Conservation (phyloP, 1,284 basidiomycete species). For the Moesziomyces sp. region DNA sequence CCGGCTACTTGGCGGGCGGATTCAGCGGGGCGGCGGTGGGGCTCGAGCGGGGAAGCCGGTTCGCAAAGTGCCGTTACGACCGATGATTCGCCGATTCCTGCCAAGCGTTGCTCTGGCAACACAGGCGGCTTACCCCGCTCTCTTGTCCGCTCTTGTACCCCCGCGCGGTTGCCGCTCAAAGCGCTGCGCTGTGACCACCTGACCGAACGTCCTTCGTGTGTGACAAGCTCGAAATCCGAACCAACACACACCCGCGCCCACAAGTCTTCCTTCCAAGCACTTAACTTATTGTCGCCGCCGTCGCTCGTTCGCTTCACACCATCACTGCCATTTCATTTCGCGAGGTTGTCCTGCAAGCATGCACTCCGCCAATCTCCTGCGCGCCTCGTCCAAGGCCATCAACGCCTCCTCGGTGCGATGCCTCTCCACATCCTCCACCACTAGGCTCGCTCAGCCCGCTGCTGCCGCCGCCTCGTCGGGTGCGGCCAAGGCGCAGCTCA, state of each 20-base stretch:
- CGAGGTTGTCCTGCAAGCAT: conserved; percentile 9
- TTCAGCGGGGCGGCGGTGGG: conserved; percentile 1
- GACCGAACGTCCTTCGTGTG: no score
- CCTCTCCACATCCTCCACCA: conserved; percentile 33
- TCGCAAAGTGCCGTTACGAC: conserved; percentile 16
- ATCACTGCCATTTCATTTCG: conserved; percentile 4
- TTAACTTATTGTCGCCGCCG: no score
- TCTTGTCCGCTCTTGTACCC: not conserved
- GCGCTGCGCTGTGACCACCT: no score
- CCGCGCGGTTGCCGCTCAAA: no score
- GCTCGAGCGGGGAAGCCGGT: conserved; percentile 2
- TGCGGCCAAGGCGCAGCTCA: conserved; percentile 37
- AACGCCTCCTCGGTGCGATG: conserved; percentile 16
- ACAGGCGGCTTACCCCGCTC: conserved; percentile 12
- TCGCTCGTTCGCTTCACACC: not conserved
- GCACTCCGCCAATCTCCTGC: conserved; percentile 25
- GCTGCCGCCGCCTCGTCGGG: conserved; percentile 17
- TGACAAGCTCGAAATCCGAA: no score
- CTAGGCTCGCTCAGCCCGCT: conserved; percentile 35
- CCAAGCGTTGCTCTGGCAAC: not conserved
- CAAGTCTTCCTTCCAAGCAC: no score
- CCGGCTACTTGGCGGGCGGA: no score
- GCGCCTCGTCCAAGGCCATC: conserved; percentile 31
- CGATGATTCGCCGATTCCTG: conserved; percentile 12
- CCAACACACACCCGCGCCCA: no score